Conservation (phyloP, 441 rosid species). For the Eruca vesicaria region DNA sequence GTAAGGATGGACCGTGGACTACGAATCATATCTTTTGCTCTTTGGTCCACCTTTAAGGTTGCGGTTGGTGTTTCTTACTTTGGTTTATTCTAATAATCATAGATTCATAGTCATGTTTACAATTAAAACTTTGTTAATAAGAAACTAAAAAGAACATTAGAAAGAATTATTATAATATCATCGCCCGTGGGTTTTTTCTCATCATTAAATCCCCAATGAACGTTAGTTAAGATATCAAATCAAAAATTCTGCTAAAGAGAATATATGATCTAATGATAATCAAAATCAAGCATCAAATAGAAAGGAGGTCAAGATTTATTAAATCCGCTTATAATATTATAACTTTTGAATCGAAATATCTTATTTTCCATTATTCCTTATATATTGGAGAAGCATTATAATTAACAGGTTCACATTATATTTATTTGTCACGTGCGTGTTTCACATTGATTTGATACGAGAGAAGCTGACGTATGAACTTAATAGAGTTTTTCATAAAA, state of each 20-base stretch:
- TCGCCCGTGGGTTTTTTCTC: slow-evolving; percentile 28
- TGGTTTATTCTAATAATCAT: slow-evolving; percentile 6
- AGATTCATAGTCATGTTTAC: neutral
- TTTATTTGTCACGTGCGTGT: too few species aligned
- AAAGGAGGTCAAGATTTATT: neutral
- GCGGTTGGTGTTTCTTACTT: slow-evolving; percentile 27
- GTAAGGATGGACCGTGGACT: slow-evolving; percentile 12
- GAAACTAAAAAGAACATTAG: neutral
- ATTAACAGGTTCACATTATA: too few species aligned
- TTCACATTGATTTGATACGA: too few species aligned
- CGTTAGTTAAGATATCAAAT: slow-evolving; percentile 13
- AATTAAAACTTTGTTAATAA: neutral
- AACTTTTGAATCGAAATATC: neutral
- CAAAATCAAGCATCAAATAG: slow-evolving; percentile 10
- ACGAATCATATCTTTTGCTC: slow-evolving; percentile 17
- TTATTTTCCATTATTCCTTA: too few species aligned
- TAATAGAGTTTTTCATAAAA: too few species aligned
- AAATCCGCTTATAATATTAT: neutral
- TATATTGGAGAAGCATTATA: too few species aligned
- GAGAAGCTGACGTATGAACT: too few species aligned
- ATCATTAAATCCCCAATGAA: slow-evolving; percentile 22
- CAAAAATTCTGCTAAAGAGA: neutral
- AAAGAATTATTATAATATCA: slow-evolving; percentile 1
- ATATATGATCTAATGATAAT: slow-evolving; percentile 21
- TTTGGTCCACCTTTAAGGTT: slow-evolving; percentile 34